These are phyloP conservation scores for Phaffomyces antillensis DNA, from an alignment of 805 yeast species.

Conservation along the genomic window DNA sequence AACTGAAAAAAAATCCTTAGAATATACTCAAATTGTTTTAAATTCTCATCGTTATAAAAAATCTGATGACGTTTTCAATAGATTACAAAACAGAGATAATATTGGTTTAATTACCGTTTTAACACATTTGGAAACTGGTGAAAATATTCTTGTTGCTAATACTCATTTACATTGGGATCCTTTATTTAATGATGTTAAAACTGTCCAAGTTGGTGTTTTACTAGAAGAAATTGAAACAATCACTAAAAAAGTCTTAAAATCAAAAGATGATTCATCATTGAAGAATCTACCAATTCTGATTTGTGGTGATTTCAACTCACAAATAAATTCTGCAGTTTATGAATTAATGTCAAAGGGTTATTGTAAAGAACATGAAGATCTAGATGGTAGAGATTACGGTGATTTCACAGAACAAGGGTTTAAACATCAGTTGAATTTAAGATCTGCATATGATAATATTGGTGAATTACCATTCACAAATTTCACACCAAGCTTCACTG, in stretches of 20 bases:
- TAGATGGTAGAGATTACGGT: slow-evolving; percentile 86
- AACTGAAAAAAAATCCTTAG: slow-evolving; percentile 65
- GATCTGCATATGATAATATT: slow-evolving; percentile 75
- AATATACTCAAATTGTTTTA: slow-evolving; percentile 76
- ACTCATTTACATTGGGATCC: slow-evolving; percentile 99
- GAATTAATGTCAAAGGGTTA: slow-evolving; percentile 79
- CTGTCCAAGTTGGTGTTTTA: slow-evolving; percentile 89
- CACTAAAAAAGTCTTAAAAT: slow-evolving; percentile 33
- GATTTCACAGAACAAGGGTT: slow-evolving; percentile 85
- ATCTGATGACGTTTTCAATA: slow-evolving; percentile 89
- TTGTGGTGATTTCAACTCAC: slow-evolving; percentile 95
- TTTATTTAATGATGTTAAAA: slow-evolving; percentile 87
- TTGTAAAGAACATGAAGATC: slow-evolving; percentile 72
- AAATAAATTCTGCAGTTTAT: slow-evolving; percentile 82
- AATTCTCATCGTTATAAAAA: slow-evolving; percentile 81
- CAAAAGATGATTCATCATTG: slow-evolving; percentile 34
- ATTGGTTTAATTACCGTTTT: slow-evolving; percentile 74
- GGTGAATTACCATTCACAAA: slow-evolving; percentile 94
- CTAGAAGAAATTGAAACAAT: slow-evolving; percentile 78
- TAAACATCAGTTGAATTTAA: slow-evolving; percentile 70
- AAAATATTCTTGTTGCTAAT: slow-evolving; percentile 67
- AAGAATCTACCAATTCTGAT: slow-evolving; percentile 70
- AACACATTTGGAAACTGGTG: slow-evolving; percentile 67
- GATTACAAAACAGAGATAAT: slow-evolving; percentile 94
- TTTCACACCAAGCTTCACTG: slow-evolving; percentile 87